Percentiles rank a stretch among this genome's conserved stretches.
phyloP scores from a whole-genome alignment of 2,329 filamentous ascomycete species.

The Lojkania enalia region DNA sequence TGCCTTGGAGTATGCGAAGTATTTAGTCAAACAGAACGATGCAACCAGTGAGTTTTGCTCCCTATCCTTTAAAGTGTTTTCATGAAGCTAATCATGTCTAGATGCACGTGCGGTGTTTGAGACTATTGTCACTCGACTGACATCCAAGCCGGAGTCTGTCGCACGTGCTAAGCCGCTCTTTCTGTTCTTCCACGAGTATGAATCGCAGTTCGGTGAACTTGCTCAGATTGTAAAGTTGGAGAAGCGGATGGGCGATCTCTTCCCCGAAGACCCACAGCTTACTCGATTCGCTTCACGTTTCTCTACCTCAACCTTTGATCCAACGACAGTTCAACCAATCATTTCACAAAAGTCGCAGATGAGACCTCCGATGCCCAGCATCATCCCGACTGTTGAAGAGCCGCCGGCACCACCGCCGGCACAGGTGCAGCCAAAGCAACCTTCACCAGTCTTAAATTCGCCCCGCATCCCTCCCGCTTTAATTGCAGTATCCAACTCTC shows the following conservation, averaged over 20 bases:
- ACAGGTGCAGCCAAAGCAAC: slow-evolving; percentile 24
- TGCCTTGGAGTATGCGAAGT: slow-evolving; percentile 93
- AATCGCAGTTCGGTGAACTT: slow-evolving; percentile 91
- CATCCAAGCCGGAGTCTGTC: slow-evolving; percentile 73
- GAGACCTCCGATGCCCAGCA: slow-evolving; percentile 48
- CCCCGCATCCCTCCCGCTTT: slow-evolving; percentile 31
- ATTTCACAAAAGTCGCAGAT: slow-evolving; percentile 81
- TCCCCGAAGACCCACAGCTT: slow-evolving; percentile 80
- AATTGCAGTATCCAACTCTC: slow-evolving; percentile 42
- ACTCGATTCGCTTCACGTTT: slow-evolving; percentile 77
- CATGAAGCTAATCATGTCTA: slow-evolving; percentile 41
- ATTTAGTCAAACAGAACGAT: slow-evolving; percentile 88
- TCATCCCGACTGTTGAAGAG: slow-evolving; percentile 38
- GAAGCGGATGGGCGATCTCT: slow-evolving; percentile 90
- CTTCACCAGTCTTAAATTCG: slow-evolving; percentile 36
- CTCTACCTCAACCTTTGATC: slow-evolving; percentile 70
- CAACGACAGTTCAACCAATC: slow-evolving; percentile 77
- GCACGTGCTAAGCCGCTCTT: slow-evolving; percentile 83
- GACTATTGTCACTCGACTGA: slow-evolving; percentile 82
- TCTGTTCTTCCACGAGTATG: slow-evolving; percentile 90
- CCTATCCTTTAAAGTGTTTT: slow-evolving; percentile 9
- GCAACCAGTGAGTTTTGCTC: slow-evolving; percentile 73
- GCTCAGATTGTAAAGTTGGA: slow-evolving; percentile 89
- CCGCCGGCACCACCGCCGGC: slow-evolving; percentile 20
- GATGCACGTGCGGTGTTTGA: slow-evolving; percentile 96